Evolutionary conservation across 768 basidiomycete genomes (phyloP).

Genomic region (Cystofilobasidium capitatum): DNA sequence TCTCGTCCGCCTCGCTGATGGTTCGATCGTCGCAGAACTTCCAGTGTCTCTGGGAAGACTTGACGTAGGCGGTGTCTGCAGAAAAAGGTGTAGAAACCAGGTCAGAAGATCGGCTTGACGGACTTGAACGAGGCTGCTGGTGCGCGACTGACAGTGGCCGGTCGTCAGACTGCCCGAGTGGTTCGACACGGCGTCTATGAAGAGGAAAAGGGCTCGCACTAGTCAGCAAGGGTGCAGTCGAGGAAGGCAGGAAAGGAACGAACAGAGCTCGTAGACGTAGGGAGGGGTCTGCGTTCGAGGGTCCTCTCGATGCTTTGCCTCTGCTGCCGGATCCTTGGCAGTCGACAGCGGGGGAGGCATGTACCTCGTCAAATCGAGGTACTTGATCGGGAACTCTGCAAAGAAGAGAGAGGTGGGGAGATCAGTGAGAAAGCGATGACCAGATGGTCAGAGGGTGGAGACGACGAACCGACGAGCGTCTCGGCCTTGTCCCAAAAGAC

Average conservation of each 20-base stretch:
- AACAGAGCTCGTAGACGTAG: constrained; percentile 76
- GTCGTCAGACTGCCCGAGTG: constrained; percentile 89
- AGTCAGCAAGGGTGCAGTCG: not conserved
- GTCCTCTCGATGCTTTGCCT: constrained; percentile 49
- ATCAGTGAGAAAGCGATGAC: not conserved
- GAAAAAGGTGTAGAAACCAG: not conserved
- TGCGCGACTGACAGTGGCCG: constrained; percentile 72
- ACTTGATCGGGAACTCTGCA: constrained; percentile 58
- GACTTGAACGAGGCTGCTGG: not conserved
- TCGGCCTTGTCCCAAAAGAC: constrained; percentile 94
- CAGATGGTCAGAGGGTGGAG: not conserved
- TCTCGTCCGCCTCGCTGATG: constrained; percentile 59
- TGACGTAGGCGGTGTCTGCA: constrained; percentile 83
- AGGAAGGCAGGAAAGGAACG: not conserved
- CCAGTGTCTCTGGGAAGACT: constrained; percentile 72
- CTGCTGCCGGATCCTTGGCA: constrained; percentile 30
- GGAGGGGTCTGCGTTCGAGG: constrained; percentile 75
- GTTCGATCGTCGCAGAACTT: constrained; percentile 89
- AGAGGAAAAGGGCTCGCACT: too few species aligned
- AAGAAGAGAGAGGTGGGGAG: not conserved
- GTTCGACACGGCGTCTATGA: constrained; percentile 72
- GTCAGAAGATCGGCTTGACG: not conserved
- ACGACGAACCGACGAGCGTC: constrained; percentile 56
- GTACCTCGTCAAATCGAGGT: constrained; percentile 61
- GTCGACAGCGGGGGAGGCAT: constrained; percentile 72